Base-by-base conservation (phyloP, 1,284 basidiomycete species). In the Heterobasidion occidentale region DNA sequence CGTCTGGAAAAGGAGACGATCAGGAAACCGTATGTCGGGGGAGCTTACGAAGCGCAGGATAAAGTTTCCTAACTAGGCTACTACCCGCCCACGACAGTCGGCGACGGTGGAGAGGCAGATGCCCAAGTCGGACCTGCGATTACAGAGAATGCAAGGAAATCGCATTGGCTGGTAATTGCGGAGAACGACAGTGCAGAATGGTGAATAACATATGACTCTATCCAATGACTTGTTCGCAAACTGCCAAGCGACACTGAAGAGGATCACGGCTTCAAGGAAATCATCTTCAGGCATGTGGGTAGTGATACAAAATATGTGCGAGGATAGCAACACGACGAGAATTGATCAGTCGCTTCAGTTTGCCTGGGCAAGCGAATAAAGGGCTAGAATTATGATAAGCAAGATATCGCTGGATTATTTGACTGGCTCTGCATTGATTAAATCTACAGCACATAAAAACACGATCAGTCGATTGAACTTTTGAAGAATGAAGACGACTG, bases 401-500 rank as follows among this genome's bases (percentile, higher is more conserved):
- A 5, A 27, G 5, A 14, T 15, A 33, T 38, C 27, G 20, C 36
- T n/a, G 12, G 45, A 46, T 58, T 59, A 67, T 63, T 81, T 80
- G 51, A 87, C 73, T 1, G 86, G 86, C 65, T 82, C 77, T 2
- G 86, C 87, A 54, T 83, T 74, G 61, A 84, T 71, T 47, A 88
- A 71, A 68, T 86, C 86, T 88, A 60, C 36, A 60, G 27, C 36
- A 19, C 14, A 50, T 6, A 17, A 11, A 35, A 14, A 7, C 36
- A 38, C 46, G 44, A 15, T 58, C 52, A 14, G n/a, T 34, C 35
- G 9, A 19, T 34, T 38, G 42, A 27, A 2, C 27, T 45, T 46
- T 36, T 42, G 34, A 48, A 34, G 27, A 52, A 17, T 20, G n/a
- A 58, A 54, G 7, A 57, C 66, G 33, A 36, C 11, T 35, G 35